Conservation (phyloP, 2,329 filamentous ascomycete genomes). For the Colletotrichum lini region DNA sequence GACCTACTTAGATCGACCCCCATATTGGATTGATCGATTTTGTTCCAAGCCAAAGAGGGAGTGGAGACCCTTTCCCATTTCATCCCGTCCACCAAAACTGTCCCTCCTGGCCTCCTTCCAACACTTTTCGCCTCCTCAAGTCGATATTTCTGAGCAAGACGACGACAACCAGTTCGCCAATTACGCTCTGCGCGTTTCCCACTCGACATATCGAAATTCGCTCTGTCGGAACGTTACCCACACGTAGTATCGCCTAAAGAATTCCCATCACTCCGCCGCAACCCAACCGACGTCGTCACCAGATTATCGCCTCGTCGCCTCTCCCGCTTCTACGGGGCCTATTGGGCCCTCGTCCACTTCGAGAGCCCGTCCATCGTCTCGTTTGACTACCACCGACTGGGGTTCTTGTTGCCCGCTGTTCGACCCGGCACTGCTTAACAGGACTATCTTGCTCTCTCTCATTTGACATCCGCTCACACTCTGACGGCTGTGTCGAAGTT, state of each 20-base stretch:
- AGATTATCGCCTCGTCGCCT: background rate
- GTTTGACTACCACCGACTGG: too few species aligned
- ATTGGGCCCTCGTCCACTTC: too few species aligned
- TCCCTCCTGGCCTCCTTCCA: background rate
- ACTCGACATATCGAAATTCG: background rate
- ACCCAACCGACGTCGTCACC: background rate
- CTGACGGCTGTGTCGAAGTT: slow-evolving; percentile 4
- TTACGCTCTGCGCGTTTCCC: background rate
- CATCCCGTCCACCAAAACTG: background rate
- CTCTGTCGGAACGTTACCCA: background rate
- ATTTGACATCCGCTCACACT: slow-evolving; percentile 7
- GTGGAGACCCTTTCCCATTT: slow-evolving; percentile 13
- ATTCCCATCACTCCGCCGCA: background rate
- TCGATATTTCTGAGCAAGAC: background rate
- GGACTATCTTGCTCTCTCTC: background rate
- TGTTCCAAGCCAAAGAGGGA: slow-evolving; percentile 23
- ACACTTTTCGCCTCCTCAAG: background rate
- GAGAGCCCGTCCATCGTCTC: too few species aligned
- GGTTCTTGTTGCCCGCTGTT: too few species aligned
- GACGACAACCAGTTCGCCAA: background rate
- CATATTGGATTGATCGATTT: slow-evolving; percentile 24
- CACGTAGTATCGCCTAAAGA: background rate
- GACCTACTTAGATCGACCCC: slow-evolving; percentile 19
- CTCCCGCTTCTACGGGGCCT: background rate
- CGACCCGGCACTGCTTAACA: background rate